Evolutionary conservation across 139 green algal species (phyloP).

Genomic region (Pycnococcus provasolii): DNA sequence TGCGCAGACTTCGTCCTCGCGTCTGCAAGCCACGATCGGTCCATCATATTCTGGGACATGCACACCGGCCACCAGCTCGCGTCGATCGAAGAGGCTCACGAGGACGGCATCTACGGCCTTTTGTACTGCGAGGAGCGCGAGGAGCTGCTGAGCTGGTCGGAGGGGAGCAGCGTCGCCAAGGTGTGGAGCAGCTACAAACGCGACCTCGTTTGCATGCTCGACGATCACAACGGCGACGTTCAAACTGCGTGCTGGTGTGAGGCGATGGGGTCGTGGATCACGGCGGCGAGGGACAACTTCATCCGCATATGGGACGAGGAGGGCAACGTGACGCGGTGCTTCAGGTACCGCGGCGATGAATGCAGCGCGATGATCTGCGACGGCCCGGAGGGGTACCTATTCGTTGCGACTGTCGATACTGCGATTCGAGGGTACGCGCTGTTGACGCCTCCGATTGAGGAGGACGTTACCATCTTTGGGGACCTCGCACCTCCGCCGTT

Average conservation of each 20-base stretch:
- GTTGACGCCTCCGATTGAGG: too few relatives aligned
- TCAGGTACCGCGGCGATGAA: background rate
- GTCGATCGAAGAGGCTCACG: slow-evolving; percentile 6
- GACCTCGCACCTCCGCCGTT: slow-evolving; percentile 6
- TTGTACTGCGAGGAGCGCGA: slow-evolving; percentile 6
- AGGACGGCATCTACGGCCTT: background rate
- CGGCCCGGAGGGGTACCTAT: slow-evolving; percentile 3
- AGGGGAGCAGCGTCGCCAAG: slow-evolving; percentile 4
- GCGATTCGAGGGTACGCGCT: background rate
- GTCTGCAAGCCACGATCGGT: slow-evolving; percentile 10
- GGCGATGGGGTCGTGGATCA: slow-evolving; percentile 10
- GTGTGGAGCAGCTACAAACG: slow-evolving; percentile 14
- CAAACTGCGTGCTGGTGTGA: slow-evolving; percentile 4
- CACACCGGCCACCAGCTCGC: slow-evolving; percentile 24
- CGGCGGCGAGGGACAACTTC: slow-evolving; percentile 13
- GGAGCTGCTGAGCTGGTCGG: slow-evolving; percentile 8
- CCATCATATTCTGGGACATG: slow-evolving; percentile 25
- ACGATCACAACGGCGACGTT: slow-evolving; percentile 1
- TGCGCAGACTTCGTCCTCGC: slow-evolving; percentile 4
- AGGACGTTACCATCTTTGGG: too few relatives aligned
- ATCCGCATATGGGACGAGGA: slow-evolving; percentile 14
- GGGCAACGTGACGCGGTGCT: background rate
- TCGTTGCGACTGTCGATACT: slow-evolving; percentile 11
- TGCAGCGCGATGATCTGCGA: slow-evolving; percentile 17
- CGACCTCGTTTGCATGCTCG: slow-evolving; percentile 12